Conservation (phyloP, 2,329 filamentous ascomycete genomes). For the Penicillium sp. region DNA sequence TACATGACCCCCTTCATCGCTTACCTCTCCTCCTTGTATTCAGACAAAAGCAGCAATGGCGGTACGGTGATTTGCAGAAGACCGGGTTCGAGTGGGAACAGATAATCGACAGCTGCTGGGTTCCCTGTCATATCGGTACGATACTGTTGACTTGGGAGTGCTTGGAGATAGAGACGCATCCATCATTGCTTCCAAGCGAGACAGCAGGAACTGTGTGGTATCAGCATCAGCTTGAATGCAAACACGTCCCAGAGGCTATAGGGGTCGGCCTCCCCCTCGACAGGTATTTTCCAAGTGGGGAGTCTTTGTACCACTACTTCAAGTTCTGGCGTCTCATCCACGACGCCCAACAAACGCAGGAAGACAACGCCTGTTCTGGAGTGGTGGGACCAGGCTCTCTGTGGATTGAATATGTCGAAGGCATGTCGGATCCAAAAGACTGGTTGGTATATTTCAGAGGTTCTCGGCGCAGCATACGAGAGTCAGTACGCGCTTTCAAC, state of each 20-base stretch:
- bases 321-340: background rate
- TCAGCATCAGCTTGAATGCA: background rate
- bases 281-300: background rate
- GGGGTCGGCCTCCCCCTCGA: background rate
- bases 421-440: background rate
- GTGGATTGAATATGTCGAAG: background rate
- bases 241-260: background rate
- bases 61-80: background rate
- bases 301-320: background rate
- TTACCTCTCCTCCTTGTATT: background rate
- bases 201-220: background rate
- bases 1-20: background rate
- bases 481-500: background rate
- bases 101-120: background rate
- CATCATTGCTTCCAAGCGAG: background rate
- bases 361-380: background rate
- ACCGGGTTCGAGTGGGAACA: background rate
- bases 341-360: background rate
- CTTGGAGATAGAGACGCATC: background rate
- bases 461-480: background rate
- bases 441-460: background rate
- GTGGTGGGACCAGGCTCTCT: background rate
- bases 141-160: background rate
- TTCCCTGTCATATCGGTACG: background rate
- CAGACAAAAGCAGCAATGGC: background rate